These are phyloP conservation scores for Pseudogymnoascus sp. DNA, from an alignment of 2,329 filamentous ascomycete genomes.

Conservation along the genomic window DNA sequence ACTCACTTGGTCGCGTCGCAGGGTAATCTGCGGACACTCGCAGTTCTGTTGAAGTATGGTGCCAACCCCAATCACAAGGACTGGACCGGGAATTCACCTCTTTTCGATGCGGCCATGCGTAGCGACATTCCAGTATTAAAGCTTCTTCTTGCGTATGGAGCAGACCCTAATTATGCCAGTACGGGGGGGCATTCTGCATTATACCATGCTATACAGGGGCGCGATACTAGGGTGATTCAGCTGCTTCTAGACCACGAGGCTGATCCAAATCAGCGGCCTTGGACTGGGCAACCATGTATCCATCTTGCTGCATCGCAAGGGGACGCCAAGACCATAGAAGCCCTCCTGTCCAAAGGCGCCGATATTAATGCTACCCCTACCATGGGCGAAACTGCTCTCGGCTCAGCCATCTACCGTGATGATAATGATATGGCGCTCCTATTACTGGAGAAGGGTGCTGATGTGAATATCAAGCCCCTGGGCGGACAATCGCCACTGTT, in stretches of 20 bases:
- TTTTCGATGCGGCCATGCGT: slow-evolving; percentile 12
- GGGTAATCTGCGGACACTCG: slow-evolving; percentile 12
- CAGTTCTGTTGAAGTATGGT: background rate
- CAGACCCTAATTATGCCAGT: slow-evolving; percentile 4
- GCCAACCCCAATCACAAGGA: background rate
- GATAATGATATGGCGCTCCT: slow-evolving; percentile 10
- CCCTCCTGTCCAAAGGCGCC: background rate
- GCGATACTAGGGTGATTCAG: slow-evolving; percentile 11
- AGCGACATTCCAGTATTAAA: slow-evolving; percentile 14
- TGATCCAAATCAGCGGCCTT: slow-evolving; percentile 9
- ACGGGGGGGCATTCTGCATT: slow-evolving; percentile 11
- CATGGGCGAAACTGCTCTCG: background rate
- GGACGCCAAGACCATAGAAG: background rate
- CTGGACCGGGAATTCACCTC: background rate
- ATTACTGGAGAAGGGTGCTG: slow-evolving; percentile 10
- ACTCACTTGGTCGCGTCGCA: slow-evolving; percentile 12
- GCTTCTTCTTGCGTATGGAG: slow-evolving; percentile 14
- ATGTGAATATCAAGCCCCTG: slow-evolving; percentile 11
- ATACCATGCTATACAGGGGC: slow-evolving; percentile 13
- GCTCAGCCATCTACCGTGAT: slow-evolving; percentile 11
- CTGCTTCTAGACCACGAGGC: slow-evolving; percentile 15
- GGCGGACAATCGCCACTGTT: slow-evolving; percentile 15
- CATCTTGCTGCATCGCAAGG: background rate
- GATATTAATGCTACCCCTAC: background rate
- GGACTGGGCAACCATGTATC: background rate